Base-by-base conservation (phyloP, 306 rosid genomes). In the Dalbergia cochinchinensis region DNA sequence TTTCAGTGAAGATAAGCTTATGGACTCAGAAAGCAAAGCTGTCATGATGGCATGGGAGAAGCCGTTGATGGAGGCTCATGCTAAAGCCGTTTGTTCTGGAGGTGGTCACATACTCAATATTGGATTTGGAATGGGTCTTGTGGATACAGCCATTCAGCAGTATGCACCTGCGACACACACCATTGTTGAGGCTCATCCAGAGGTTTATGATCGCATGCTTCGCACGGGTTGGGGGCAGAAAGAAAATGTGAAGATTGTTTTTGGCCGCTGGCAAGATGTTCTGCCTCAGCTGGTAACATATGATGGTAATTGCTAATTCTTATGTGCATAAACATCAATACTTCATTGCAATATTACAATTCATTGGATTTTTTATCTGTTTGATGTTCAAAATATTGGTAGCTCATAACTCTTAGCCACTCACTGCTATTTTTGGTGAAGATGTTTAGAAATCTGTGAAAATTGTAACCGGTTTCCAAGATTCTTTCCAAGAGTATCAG, bases 31-130 rank as follows among this genome's bases (percentile, higher is more conserved):
- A 1, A 91, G 92, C 78, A 93, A 93, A 87, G 98, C 98, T 37
- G 92, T 95, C 62, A 91, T 95, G 99, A 95, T 93, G 99, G 98
- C 94, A 12, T 90, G 99, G 97, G 99, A 95, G 90, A 93, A 90
- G 66, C 99, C 98, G 5, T 84, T 93, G 84, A 91, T 95, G 99
- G 99, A 95, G 86, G 98, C 98, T 51, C 99, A 93, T 83, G 96
- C 98, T 7, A 93, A 93, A 77, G 99, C 99, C 45, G 90, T 91
- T 84, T 91, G 98, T 82, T 90, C 94, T 5, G 96, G 90, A 4
- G 97, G 96, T 72, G 96, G 96, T 78, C 94, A 87, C 79, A 55
- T 93, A 7, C 85, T 93, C 77, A 95, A 91, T 85, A 71, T 95
- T 80, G 99, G 96, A 37, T 95, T 91, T 34, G 99, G 98, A 69